phyloP scores from a whole-genome alignment of 176 grass and related monocot genomes.

The Musa acuminata region DNA sequence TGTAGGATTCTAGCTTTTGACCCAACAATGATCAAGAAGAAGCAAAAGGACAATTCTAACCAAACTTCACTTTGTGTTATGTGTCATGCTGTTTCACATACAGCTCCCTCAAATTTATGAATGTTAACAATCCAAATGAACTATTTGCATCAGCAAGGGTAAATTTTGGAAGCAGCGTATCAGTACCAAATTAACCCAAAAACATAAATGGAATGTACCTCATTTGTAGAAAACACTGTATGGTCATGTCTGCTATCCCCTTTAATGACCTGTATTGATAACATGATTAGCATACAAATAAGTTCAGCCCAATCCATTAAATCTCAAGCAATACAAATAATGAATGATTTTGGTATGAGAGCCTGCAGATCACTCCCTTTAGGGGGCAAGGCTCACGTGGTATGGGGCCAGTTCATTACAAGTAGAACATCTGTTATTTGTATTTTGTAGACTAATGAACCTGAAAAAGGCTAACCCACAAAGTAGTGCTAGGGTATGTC shows the following conservation, averaged over 20 bases:
- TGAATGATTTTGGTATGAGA: too few relatives aligned
- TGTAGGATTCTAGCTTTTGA: not conserved
- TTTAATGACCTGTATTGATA: slow-evolving; percentile 28
- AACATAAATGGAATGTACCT: slow-evolving; percentile 31
- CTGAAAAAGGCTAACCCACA: too few relatives aligned
- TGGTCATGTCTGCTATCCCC: slow-evolving; percentile 29
- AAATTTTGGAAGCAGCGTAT: not conserved
- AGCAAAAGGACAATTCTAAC: not conserved
- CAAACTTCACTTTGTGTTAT: not conserved
- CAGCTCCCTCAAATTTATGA: not conserved
- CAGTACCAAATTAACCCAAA: not conserved
- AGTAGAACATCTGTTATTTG: too few relatives aligned
- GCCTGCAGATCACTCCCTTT: too few relatives aligned
- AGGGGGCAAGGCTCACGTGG: too few relatives aligned
- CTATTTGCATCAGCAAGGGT: not conserved
- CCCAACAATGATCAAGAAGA: not conserved
- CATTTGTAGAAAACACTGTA: slow-evolving; percentile 24
- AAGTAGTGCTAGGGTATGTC: too few relatives aligned
- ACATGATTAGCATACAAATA: not conserved
- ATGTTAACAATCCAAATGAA: too few relatives aligned
- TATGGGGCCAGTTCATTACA: too few relatives aligned
- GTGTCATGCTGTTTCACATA: not conserved
- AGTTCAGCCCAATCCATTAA: too few relatives aligned
- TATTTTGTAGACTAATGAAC: too few relatives aligned
- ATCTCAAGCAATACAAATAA: too few relatives aligned